Percentiles rank a stretch among this genome's conserved stretches.
Evolutionary conservation across 164 flowering plant genomes (phyloP).

Genomic region (Akebia trifoliata): DNA sequence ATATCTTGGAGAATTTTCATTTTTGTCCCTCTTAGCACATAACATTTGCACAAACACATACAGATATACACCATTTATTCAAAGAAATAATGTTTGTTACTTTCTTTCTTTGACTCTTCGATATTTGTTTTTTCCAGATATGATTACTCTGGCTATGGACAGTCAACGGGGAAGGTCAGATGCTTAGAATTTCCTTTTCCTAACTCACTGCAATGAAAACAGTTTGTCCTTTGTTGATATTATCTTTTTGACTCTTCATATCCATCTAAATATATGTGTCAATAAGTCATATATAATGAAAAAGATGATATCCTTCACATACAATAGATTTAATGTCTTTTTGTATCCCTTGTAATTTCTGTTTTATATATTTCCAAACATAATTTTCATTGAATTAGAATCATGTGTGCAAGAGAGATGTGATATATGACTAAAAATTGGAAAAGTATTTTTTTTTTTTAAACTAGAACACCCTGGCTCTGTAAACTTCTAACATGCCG

Average conservation of each 20-base stretch:
- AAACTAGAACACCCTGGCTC: too few species aligned
- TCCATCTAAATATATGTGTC: background rate
- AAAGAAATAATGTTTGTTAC: background rate
- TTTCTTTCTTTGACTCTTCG: background rate
- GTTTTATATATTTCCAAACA: background rate
- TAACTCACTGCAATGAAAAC: background rate
- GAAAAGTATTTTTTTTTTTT: too few species aligned
- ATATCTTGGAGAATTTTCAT: background rate
- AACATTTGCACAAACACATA: background rate
- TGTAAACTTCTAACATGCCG: too few species aligned
- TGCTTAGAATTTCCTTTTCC: conserved; percentile 9
- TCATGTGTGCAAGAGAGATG: too few species aligned
- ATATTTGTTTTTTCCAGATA: conserved; percentile 37
- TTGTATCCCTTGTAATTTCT: background rate
- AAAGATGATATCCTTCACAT: background rate
- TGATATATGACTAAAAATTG: too few species aligned
- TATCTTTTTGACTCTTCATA: background rate
- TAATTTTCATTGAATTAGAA: too few species aligned
- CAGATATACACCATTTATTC: background rate
- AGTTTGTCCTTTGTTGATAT: background rate
- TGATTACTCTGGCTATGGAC: conserved; percentile 91
- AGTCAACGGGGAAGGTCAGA: conserved; percentile 79
- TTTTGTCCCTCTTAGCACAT: background rate
- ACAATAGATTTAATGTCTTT: background rate
- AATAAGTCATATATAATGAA: background rate